Evolutionary conservation across 176 grass and related monocot species (phyloP), one percentile per base, ranked within the genome.

Genomic region (Carex pumila): DNA sequence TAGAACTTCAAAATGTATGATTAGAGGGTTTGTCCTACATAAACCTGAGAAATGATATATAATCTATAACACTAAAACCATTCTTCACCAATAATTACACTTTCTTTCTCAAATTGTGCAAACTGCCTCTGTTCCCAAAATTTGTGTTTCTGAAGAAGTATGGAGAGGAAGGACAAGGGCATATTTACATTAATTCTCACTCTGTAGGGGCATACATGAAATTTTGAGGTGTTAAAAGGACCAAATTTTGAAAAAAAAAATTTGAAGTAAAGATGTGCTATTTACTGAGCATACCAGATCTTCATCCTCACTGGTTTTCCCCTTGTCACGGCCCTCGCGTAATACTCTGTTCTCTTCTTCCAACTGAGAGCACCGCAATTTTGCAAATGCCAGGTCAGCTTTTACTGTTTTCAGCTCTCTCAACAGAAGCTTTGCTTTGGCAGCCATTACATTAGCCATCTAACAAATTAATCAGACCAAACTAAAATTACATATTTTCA

Each of bases 401-500:
- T 93, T 98, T 45, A 98, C 25, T 36, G 89, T 98, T 85, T 93
- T 93, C 56, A 98, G 80, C 87, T 98, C 91, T 49, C 88, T 83
- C 76, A 94, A 87, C 53, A 94, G 92, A 64, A 98, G 86, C 85
- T 98, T 98, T 83, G 92, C 91, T 84, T 95, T 98, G 59, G 92
- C 88, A 58, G 95, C 92, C 95, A 98, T 95, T 54, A 91, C 92
- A 90, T 85, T 93, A 7, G 95, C 95, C 55, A 93, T 89, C 95
- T 98, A 52, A 90, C 45, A 39, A 56, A 81, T 74, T 18, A 1
- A 2, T 47, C 17, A 73, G 41, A 47, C 41, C 57, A 55, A 7
- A 62, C 31, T 12, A 81, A 70, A 50, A 45, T 41, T 58, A 81
- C 17, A 85, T 55, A 17, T 80, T 39, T 61, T 67, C 36, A 88